Base-by-base conservation (phyloP, 352 stramenopile genomes). In the Pythium plurisporium region DNA sequence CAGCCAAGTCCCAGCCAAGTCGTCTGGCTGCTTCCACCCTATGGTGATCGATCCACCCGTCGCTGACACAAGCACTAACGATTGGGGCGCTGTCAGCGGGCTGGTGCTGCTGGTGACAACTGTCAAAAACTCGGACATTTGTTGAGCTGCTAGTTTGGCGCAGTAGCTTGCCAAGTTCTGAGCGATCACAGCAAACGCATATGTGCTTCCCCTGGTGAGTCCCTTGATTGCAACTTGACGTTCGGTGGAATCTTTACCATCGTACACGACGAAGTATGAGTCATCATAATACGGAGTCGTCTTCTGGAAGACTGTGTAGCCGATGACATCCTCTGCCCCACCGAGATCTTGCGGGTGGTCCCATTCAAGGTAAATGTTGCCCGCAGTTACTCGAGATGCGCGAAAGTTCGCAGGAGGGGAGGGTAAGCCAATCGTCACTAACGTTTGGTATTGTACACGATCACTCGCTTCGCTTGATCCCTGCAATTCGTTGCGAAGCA, bases 301-400 rank as follows among this genome's bases (percentile, higher is more conserved):
- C 48, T 65, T 64, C 41, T 86, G 74, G 40, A 74, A 86, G 2
- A 88, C 64, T 14, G 70, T 70, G 45, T 91, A 87, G 0, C 73
- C 74, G 3, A 86, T 44, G 5, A 81, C 64, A 12, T 74, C 65
- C 10, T 33, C 40, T 2, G 54, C 47, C 2, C 78, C 80, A 23
- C 80, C 78, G 7, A 83, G 69, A 38, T 91, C 76, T 17, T 65
- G 14, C 1, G 78, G 78, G 3, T 41, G 15, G 22, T 80, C 73
- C 81, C 81, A 91, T 43, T 55, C 26, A 9, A 91, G 59, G 17
- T 70, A 48, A 9, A 91, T 72, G 23, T 81, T 86, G 6, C 77
- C 77, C 14, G 70, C 75, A 0, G 81, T 86, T 36, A 84, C 37
- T 10, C 19, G 55, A 10, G 54, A 20, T 12, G 70, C 59, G 0